Evolutionary conservation across 257 asterid species (phyloP), one percentile per base, ranked within the genome.

Genomic region (Solanum acaule): DNA sequence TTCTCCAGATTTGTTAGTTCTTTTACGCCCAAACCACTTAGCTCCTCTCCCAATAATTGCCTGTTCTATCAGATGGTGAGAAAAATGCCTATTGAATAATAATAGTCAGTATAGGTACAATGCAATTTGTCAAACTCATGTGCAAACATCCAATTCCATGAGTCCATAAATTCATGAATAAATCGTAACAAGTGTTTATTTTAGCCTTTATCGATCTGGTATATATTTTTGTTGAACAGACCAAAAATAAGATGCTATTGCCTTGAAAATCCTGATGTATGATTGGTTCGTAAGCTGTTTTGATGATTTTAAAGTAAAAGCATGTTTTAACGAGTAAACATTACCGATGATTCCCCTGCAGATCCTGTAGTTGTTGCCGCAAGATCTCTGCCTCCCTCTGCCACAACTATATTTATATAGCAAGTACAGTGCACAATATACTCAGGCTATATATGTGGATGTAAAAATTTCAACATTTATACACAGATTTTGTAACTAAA

Each of bases 371-470:
- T 77, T 96, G 96, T 76, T 94, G 95, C 94, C 95, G 90, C 78
- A 94, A 90, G 35, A 87, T 90, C 87, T 94, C 95, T 90, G 97
- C 95, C 88, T 95, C 99, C 93, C 92, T 93, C 92, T 93, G 96
- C 99, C 99, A 96, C 90, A 94, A 91, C 99, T 96, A 42, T n/a
- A n/a, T n/a, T n/a, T n/a, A n/a, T n/a, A n/a, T 77, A 91, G 67
- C 90, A 91, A 87, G 67, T n/a, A n/a, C n/a, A n/a, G n/a, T n/a
- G n/a, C 37, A 73, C 15, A 49, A 83, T 15, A 8, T 85, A 27
- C 27, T 63, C 87, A 63, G 78, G 65, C 10, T 42, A 25, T 59
- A 52, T 18, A n/a, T n/a, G n/a, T n/a, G n/a, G n/a, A n/a, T n/a
- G n/a, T n/a, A n/a, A n/a, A n/a, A n/a, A n/a, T n/a, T n/a, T n/a